Base-by-base conservation (phyloP, 2,329 filamentous ascomycete genomes). In the Cordyceps pruinosa region DNA sequence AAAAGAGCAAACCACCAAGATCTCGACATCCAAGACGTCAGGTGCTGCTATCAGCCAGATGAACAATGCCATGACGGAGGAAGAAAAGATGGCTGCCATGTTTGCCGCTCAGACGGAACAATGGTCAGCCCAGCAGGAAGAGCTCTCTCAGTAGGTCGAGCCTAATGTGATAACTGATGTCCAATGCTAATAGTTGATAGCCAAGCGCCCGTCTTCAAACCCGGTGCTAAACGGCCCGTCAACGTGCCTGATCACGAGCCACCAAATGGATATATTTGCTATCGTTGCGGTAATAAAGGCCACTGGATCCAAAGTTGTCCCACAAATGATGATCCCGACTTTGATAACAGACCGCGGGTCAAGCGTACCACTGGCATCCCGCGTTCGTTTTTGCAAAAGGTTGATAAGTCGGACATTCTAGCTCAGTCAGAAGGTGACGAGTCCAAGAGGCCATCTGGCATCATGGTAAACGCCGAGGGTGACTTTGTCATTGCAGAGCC, bases 291-390 rank as follows among this genome's bases (percentile, higher is more conserved):
- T 60, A 88, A 97, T 72, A 97, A 97, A 75, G 94, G 92, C n/a
- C 94, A 99, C 72, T 99, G 93, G 93, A 99, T 99, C 61, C 93
- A 97, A 74, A 84, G 90, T 53, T 99, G 94, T 68, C 94, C 94
- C 7, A 99, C 93, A n/a, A 99, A 99, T 71, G 90, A 96, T 70
- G 92, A 99, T 64, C 93, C 94, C 3, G 92, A 91, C 60, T 97
- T 92, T 72, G 94, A 99, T 73, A 92, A 92, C 64, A 88, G 90
- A 55, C 90, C 92, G 50, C 86, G 93, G 60, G 90, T 97, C 62
- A 97, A 97, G 78, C 87, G 93, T 60, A 97, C 94, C 5, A 99
- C 94, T 42, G 94, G 94, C 63, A 99, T 99, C 64, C 94, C 94
- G 19, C 88, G 90, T 62, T 97, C 93, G 2, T 95, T 99, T 70